phyloP scores from a whole-genome alignment of 2,329 filamentous ascomycete genomes.

The Calonectria pauciramosa region DNA sequence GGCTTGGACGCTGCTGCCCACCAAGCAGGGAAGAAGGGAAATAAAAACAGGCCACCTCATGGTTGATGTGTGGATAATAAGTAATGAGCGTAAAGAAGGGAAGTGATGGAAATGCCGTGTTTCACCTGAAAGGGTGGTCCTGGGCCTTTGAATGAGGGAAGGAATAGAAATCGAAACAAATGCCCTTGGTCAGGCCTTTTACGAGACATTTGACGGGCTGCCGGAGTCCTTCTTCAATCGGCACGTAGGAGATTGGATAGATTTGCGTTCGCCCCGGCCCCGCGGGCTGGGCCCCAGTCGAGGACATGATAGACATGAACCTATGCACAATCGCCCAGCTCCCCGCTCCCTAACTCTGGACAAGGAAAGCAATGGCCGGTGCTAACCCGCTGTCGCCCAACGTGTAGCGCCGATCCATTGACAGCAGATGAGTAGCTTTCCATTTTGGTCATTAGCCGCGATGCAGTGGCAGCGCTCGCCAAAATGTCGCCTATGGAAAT shows the following conservation, averaged over 20 bases:
- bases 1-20: not conserved
- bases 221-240: not conserved
- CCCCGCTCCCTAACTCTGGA: not conserved
- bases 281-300: not conserved
- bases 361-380: not conserved
- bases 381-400: not conserved
- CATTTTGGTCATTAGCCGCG: not conserved
- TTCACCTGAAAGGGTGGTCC: not conserved
- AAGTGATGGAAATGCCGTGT: not conserved
- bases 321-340: not conserved
- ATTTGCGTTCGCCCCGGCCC: not conserved
- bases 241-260: not conserved
- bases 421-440: not conserved
- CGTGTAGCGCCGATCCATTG: not conserved
- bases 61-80: not conserved
- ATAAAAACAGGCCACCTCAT: constrained; percentile 21
- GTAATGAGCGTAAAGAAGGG: not conserved
- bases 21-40: constrained; percentile 2
- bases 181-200: not conserved
- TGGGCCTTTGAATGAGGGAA: not conserved
- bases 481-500: not conserved
- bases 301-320: not conserved
- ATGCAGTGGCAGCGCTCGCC: not conserved
- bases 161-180: constrained; percentile 19
- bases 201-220: not conserved